Conservation (phyloP, 2,329 filamentous ascomycete species). For the Ophiostoma ulmi region DNA sequence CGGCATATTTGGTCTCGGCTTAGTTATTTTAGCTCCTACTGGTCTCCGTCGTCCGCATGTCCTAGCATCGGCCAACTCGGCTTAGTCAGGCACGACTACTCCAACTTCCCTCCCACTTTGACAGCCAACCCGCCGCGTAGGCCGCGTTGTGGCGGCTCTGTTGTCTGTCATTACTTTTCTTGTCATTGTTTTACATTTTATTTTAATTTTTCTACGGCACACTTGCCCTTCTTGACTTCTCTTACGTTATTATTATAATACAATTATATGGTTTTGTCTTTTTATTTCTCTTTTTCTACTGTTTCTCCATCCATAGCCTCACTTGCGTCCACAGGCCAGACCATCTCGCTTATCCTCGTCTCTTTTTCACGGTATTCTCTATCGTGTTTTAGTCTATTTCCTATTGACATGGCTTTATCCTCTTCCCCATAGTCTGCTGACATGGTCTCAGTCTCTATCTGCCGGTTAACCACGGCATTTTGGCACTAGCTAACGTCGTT, state of each 20-base stretch:
- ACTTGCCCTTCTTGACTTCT: neutral
- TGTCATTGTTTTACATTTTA: neutral
- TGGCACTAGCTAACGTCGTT: neutral
- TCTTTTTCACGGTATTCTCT: neutral
- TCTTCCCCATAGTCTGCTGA: slow-evolving; percentile 5
- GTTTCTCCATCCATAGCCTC: neutral
- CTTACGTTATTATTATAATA: neutral
- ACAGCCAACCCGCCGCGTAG: neutral
- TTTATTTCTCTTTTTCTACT: neutral
- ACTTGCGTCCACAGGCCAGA: neutral
- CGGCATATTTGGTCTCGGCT: slow-evolving; percentile 1
- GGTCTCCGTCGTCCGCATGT: neutral
- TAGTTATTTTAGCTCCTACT: slow-evolving; percentile 4
- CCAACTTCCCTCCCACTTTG: neutral
- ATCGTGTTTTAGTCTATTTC: neutral
- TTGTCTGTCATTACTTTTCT: neutral
- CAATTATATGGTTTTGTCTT: neutral
- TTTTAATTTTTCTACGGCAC: neutral
- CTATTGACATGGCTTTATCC: neutral
- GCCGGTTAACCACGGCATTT: slow-evolving; percentile 7
- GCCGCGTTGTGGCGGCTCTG: slow-evolving; percentile 7
- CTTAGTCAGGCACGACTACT: neutral
- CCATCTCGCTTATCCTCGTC: slow-evolving; percentile 1
- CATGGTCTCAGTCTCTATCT: neutral
- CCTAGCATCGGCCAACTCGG: slow-evolving; percentile 1